Conservation (phyloP, 192 early-diverging fungal species). For the Coemansia sp. region DNA sequence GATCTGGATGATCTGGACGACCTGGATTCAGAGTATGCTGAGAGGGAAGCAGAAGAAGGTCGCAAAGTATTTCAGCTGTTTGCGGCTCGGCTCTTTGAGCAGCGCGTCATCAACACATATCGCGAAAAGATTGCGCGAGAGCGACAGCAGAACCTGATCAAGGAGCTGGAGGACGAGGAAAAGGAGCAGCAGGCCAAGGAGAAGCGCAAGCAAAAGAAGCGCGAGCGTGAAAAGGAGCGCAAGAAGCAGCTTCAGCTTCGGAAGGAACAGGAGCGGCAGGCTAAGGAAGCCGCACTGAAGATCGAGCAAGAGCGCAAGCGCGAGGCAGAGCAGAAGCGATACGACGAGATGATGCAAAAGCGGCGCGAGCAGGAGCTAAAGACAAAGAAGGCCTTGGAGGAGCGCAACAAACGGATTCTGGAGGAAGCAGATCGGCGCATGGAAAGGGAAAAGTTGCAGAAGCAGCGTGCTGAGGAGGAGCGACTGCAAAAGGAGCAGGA, state of each 20-base stretch:
- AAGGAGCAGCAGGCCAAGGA: constrained; percentile 58
- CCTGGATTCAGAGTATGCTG: constrained; percentile 65
- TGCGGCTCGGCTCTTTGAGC: constrained; percentile 96
- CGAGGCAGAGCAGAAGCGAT: constrained; percentile 19
- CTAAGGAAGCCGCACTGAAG: constrained; percentile 27
- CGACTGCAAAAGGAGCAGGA: constrained; percentile 11
- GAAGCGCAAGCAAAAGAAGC: constrained; percentile 72
- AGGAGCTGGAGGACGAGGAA: constrained; percentile 88
- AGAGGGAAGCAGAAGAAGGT: constrained; percentile 89
- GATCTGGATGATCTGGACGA: constrained; percentile 63
- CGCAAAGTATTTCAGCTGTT: constrained; percentile 94
- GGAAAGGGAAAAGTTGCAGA: constrained; percentile 28
- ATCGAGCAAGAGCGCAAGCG: constrained; percentile 39
- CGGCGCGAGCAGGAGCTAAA: constrained; percentile 23
- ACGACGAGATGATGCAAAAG: constrained; percentile 11
- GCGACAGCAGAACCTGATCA: constrained; percentile 80
- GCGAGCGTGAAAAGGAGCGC: constrained; percentile 60
- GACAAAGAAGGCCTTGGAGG: constrained; percentile 34
- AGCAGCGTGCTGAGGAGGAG: constrained; percentile 23
- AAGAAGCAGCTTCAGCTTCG: constrained; percentile 51
- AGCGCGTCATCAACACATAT: constrained; percentile 89
- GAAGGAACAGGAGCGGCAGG: constrained; percentile 40
- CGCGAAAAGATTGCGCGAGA: constrained; percentile 92
- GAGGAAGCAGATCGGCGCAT: constrained; percentile 47
- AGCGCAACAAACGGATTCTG: constrained; percentile 46